Evolutionary conservation across 352 stramenopile genomes (phyloP).

Genomic region (Thalassiosira exigua): DNA sequence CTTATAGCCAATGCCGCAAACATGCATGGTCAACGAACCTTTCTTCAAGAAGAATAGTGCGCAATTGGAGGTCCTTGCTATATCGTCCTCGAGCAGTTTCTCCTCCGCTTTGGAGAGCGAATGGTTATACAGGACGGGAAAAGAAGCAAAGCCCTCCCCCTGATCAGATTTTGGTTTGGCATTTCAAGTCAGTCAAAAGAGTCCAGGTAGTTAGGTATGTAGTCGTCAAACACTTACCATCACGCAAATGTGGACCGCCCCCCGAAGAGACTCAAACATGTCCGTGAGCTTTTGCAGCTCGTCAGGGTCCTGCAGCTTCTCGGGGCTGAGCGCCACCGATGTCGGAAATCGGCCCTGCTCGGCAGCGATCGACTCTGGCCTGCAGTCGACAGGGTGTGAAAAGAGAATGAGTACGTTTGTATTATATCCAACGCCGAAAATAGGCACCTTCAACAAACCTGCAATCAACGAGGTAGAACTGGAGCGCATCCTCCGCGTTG

Average conservation of each 20-base stretch:
- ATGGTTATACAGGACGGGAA: constrained; percentile 77
- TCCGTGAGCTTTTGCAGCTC: constrained; percentile 68
- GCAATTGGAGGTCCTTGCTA: constrained; percentile 75
- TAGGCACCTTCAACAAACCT: no score
- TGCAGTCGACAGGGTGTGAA: constrained; percentile 77
- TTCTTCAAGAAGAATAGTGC: constrained; percentile 82
- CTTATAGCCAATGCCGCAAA: no score
- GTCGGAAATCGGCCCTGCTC: constrained; percentile 80
- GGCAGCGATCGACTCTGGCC: constrained; percentile 56
- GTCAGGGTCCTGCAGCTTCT: constrained; percentile 73
- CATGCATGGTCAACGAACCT: no score
- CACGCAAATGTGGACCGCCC: constrained; percentile 77
- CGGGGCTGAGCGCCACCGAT: constrained; percentile 65
- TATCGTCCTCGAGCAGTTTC: constrained; percentile 74
- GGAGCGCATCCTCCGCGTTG: constrained; percentile 33
- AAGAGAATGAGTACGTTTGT: no score
- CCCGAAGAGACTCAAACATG: constrained; percentile 78
- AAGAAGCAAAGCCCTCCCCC: constrained; percentile 77
- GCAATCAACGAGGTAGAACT: constrained; percentile 81
- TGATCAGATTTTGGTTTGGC: no score
- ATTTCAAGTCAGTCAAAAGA: no score
- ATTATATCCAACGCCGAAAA: no score
- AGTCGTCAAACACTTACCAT: constrained; percentile 41
- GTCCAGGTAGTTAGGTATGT: neutral
- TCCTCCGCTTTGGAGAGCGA: constrained; percentile 50